A percentile compares a stretch with the other conserved stretches of the same genome.
Conservation (phyloP, 208 protist genomes). For the Crithidia fasciculata region DNA sequence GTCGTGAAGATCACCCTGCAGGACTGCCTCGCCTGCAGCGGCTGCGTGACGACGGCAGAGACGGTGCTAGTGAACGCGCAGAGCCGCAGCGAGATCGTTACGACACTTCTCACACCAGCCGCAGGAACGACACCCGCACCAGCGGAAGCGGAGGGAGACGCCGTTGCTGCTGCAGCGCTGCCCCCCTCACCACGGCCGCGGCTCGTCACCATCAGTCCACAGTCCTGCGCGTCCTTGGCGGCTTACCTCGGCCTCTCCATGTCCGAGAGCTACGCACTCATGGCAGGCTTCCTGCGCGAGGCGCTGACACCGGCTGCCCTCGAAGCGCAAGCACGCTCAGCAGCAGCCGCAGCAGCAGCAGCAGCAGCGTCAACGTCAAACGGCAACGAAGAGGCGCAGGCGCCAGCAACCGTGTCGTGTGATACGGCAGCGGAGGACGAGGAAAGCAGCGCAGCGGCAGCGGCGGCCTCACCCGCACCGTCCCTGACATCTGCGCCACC, state of each 20-base stretch:
- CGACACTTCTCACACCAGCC: constrained; percentile 4
- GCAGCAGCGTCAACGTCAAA: neutral
- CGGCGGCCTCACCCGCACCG: neutral
- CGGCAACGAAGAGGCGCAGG: no score
- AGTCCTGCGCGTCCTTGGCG: constrained; percentile 92
- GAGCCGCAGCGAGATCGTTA: constrained; percentile 55
- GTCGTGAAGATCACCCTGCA: constrained; percentile 81
- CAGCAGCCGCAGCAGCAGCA: neutral
- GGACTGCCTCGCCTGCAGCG: constrained; percentile 93
- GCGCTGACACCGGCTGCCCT: constrained; percentile 5
- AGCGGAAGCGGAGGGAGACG: neutral
- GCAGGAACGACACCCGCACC: neutral
- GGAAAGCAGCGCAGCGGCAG: neutral
- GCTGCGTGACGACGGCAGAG: constrained; percentile 98
- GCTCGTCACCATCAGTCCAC: constrained; percentile 93
- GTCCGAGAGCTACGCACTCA: constrained; percentile 41
- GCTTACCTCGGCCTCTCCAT: constrained; percentile 66
- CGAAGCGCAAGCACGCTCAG: neutral
- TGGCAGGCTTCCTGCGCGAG: constrained; percentile 81
- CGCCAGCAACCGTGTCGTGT: no score
- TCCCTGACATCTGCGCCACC: neutral
- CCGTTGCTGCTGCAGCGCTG: neutral
- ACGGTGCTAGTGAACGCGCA: constrained; percentile 93
- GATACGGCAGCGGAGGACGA: neutral
- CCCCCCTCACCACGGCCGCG: constrained; percentile 33